Evolutionary conservation across 768 basidiomycete species (phyloP), one percentile per base, ranked within the genome.

Genomic region (Tylopilus felleus): DNA sequence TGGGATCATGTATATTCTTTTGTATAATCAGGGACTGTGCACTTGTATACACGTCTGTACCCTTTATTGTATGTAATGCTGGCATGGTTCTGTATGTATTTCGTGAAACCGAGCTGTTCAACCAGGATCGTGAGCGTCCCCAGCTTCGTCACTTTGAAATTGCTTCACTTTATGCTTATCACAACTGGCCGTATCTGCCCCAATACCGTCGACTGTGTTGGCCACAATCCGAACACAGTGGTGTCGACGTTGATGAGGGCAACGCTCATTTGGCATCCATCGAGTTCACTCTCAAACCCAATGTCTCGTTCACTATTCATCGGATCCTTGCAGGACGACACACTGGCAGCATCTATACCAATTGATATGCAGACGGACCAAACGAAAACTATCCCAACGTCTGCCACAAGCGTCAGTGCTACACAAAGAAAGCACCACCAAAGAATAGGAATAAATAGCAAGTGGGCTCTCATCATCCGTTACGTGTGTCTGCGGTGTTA

Each of bases 1-100:
- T 63, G 61, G 61, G 23, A 61, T 61, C 56, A 61, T 67, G 65
- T 67, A 68, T 58, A 68, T 68, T 66, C 65, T 64, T 61, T 68
- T 67, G 61, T 61, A 64, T 67, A 68, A 53, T 13, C 38, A 28
- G 41, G 59, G 33, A 53, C 57, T 53, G 21, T 46, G 39, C 58
- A 47, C 56, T 56, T 68, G 66, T 66, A 59, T 59, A 59, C 60
- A 62, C 17, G 51, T 7, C 17, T 62, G 60, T 52, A 39, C 52
- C 22, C 47, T 27, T 53, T 57, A 65, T 57, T 58, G 56, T 63
- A 58, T 58, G 53, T 62, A 62, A 58, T 65, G 58, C 60, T 60
- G 51, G 49, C 46, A 38, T 36, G 31, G 39, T 56, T 42, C 29
- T 41, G 31, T 25, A 42, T 48, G n/a, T 38, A 33, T 33, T 4